Conservation (phyloP, 2,329 filamentous ascomycete species). For the Colletotrichum phormii region DNA sequence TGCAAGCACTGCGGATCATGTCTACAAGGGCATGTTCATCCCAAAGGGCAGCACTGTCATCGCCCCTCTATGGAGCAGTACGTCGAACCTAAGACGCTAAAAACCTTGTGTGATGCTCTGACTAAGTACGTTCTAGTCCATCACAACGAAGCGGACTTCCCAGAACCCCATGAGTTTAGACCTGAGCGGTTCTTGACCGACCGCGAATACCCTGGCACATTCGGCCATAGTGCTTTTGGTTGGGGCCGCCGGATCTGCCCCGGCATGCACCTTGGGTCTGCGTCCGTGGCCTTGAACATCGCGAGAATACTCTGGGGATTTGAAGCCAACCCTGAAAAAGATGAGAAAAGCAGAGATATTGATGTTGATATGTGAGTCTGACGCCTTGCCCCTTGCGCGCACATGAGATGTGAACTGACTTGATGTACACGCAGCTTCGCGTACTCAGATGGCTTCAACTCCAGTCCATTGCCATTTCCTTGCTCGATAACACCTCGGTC, state of each 20-base stretch:
- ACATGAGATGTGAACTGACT: background rate
- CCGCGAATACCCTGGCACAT: slow-evolving; percentile 49
- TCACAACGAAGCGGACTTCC: slow-evolving; percentile 54
- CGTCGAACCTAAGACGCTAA: slow-evolving; percentile 35
- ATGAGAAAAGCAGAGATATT: slow-evolving; percentile 38
- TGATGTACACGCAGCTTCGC: slow-evolving; percentile 47
- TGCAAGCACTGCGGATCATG: slow-evolving; percentile 55
- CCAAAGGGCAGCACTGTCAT: slow-evolving; percentile 47
- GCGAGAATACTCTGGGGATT: slow-evolving; percentile 66
- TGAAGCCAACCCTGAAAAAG: slow-evolving; percentile 44
- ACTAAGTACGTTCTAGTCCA: slow-evolving; percentile 44
- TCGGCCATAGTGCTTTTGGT: slow-evolving; percentile 55
- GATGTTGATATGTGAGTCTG: slow-evolving; percentile 53
- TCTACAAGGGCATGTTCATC: slow-evolving; percentile 57
- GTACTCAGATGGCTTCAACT: slow-evolving; percentile 56
- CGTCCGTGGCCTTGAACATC: slow-evolving; percentile 59
- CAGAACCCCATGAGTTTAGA: slow-evolving; percentile 52
- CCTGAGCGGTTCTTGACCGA: slow-evolving; percentile 50
- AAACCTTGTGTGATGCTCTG: background rate
- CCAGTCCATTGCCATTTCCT: slow-evolving; percentile 52
- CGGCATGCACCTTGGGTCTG: slow-evolving; percentile 62
- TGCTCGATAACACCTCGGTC: slow-evolving; percentile 53
- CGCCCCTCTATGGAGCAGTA: slow-evolving; percentile 56
- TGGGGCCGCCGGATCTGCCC: slow-evolving; percentile 57
- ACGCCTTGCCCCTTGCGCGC: background rate